These are phyloP conservation scores for Citrus trifoliata DNA, from an alignment of 345 rosid genomes.

Conservation along the genomic window DNA sequence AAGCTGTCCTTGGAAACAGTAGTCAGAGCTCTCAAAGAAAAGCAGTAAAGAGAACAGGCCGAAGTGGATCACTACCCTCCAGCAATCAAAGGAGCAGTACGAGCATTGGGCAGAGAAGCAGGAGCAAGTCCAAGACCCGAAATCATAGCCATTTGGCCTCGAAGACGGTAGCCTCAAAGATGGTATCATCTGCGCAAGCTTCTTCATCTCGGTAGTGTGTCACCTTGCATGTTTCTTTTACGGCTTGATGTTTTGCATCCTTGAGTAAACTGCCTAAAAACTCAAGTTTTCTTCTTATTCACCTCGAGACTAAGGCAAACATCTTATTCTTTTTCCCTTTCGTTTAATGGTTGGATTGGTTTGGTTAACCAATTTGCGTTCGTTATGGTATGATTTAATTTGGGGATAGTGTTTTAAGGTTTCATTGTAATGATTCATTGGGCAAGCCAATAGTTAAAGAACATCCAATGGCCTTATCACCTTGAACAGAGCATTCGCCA, in stretches of 20 bases:
- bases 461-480: background rate
- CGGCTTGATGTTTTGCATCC: background rate
- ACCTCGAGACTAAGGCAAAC: background rate
- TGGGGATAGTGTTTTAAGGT: background rate
- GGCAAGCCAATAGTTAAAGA: background rate
- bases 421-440: background rate
- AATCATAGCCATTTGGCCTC: conserved; percentile 22
- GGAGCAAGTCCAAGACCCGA: conserved; percentile 35
- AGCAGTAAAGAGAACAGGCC: conserved; percentile 30
- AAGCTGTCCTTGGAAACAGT: conserved; percentile 65
- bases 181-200: conserved; percentile 18
- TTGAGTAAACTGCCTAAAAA: background rate
- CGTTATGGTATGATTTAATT: background rate
- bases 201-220: conserved; percentile 22
- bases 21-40: conserved; percentile 37
- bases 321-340: background rate
- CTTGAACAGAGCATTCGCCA: background rate
- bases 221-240: background rate
- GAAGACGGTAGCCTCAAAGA: conserved; percentile 12
- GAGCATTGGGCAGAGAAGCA: conserved; percentile 25
- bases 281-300: background rate
- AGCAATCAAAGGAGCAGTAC: conserved; percentile 25
- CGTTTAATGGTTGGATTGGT: background rate
- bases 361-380: background rate
- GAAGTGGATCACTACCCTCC: conserved; percentile 28